Evolutionary conservation across 805 yeast genomes (phyloP).

Genomic region (Lipomyces spencermartinsiae): DNA sequence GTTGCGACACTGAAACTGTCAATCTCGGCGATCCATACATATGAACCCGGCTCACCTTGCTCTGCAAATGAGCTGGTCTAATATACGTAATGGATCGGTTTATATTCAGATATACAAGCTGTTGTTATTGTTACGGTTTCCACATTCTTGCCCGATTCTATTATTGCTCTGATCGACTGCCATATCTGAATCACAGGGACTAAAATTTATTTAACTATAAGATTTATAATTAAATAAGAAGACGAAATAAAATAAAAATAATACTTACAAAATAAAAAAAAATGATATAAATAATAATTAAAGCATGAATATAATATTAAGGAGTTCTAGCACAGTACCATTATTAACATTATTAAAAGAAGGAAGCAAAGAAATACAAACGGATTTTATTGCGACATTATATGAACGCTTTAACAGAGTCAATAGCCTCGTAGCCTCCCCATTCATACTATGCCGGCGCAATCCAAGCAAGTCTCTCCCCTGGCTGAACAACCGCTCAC

Average conservation of each 20-base stretch:
- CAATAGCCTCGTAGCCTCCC: no score
- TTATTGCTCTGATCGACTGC: slow-evolving; percentile 6
- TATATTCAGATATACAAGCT: not conserved
- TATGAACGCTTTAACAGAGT: no score
- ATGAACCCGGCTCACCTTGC: slow-evolving; percentile 4
- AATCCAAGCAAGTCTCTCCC: no score
- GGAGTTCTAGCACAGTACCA: slow-evolving; percentile 4
- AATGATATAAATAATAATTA: not conserved
- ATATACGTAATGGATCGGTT: slow-evolving; percentile 6
- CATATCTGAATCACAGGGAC: not conserved
- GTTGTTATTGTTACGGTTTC: not conserved
- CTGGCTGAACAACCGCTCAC: no score
- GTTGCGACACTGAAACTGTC: no score
- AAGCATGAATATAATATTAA: slow-evolving; percentile 3
- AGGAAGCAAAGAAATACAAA: slow-evolving; percentile 5
- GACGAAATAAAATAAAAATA: not conserved
- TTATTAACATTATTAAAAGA: slow-evolving; percentile 6
- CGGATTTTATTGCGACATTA: no score
- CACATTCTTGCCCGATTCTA: slow-evolving; percentile 2
- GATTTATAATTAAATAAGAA: not conserved
- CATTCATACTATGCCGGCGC: no score
- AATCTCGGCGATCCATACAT: slow-evolving; percentile 5
- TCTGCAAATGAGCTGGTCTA: slow-evolving; percentile 3
- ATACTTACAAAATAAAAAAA: not conserved
- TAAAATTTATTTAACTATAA: not conserved